These are phyloP conservation scores for Pseudogymnoascus sp. DNA, from an alignment of 2,329 filamentous ascomycete species.

Conservation along the genomic window DNA sequence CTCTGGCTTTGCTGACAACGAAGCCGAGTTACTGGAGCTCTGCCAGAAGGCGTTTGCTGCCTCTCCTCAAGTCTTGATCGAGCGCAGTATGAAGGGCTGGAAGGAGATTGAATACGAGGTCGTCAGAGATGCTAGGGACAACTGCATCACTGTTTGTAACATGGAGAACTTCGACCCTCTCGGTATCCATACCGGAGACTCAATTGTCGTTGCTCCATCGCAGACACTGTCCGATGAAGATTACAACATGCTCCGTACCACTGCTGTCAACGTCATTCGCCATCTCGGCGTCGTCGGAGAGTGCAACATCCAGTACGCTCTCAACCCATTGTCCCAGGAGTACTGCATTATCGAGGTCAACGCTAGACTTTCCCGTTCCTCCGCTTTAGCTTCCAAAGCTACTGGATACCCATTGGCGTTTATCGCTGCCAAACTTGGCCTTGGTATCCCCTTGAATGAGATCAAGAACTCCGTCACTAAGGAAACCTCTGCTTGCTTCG, in stretches of 20 bases:
- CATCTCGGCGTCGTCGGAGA: conserved; percentile 96
- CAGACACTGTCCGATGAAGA: conserved; percentile 96
- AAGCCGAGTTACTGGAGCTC: conserved; percentile 72
- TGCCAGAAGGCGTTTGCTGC: conserved; percentile 93
- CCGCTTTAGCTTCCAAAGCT: conserved; percentile 90
- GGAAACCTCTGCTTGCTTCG: conserved; percentile 93
- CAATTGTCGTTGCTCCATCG: conserved; percentile 93
- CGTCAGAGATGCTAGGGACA: conserved; percentile 88
- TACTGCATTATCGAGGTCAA: conserved; percentile 99
- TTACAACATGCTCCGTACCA: conserved; percentile 98
- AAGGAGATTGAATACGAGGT: conserved; percentile 99
- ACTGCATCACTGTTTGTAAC: conserved; percentile 99
- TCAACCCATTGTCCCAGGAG: conserved; percentile 90
- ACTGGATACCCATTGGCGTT: conserved; percentile 95
- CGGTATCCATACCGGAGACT: conserved; percentile 96
- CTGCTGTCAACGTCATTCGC: conserved; percentile 92
- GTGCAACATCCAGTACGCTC: conserved; percentile 97
- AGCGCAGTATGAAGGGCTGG: conserved; percentile 99
- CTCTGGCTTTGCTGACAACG: conserved; percentile 89
- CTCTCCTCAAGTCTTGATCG: conserved; percentile 91
- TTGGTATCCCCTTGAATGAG: conserved; percentile 91
- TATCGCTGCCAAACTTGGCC: conserved; percentile 91
- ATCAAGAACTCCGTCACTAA: conserved; percentile 95
- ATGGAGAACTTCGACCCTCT: conserved; percentile 99
- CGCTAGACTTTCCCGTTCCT: conserved; percentile 88